Conservation (phyloP, 2,329 filamentous ascomycete genomes). For the Fusarium phyllophilum region DNA sequence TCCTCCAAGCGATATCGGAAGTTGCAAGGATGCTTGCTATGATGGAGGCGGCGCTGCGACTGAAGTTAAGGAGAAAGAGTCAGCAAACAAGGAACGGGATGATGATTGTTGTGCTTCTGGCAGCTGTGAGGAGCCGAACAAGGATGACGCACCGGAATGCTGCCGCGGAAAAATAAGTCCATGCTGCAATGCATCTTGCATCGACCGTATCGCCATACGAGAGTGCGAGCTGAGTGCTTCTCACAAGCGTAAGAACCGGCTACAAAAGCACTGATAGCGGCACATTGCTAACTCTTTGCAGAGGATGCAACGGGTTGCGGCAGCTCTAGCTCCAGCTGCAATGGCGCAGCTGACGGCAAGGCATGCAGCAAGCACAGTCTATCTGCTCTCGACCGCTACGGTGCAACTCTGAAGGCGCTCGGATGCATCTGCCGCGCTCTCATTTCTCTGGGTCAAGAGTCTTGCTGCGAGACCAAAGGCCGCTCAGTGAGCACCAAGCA, state of each 20-base stretch:
- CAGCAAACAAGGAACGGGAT: background rate
- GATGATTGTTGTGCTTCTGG: slow-evolving; percentile 3
- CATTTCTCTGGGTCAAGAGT: slow-evolving; percentile 61
- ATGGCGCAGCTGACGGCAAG: slow-evolving; percentile 36
- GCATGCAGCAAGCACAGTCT: slow-evolving; percentile 52
- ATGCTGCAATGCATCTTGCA: slow-evolving; percentile 56
- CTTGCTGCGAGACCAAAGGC: slow-evolving; percentile 55
- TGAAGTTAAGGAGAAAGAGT: background rate
- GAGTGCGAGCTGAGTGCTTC: slow-evolving; percentile 47
- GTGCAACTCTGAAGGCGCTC: slow-evolving; percentile 56
- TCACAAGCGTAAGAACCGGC: background rate
- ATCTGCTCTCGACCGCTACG: slow-evolving; percentile 53
- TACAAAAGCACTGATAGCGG: background rate
- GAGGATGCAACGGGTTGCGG: background rate
- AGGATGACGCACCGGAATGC: slow-evolving; percentile 45
- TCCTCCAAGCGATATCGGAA: background rate
- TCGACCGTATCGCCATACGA: slow-evolving; percentile 56
- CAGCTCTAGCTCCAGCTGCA: slow-evolving; percentile 17
- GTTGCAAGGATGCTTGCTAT: slow-evolving; percentile 18
- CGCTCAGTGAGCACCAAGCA: slow-evolving; percentile 43
- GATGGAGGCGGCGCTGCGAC: background rate
- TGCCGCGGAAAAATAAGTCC: slow-evolving; percentile 54
- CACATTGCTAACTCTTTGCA: background rate
- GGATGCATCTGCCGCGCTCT: slow-evolving; percentile 66
- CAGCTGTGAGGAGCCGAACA: background rate